These are phyloP conservation scores for Trypanosoma congolense DNA, from an alignment of 208 protist species.

Conservation along the genomic window DNA sequence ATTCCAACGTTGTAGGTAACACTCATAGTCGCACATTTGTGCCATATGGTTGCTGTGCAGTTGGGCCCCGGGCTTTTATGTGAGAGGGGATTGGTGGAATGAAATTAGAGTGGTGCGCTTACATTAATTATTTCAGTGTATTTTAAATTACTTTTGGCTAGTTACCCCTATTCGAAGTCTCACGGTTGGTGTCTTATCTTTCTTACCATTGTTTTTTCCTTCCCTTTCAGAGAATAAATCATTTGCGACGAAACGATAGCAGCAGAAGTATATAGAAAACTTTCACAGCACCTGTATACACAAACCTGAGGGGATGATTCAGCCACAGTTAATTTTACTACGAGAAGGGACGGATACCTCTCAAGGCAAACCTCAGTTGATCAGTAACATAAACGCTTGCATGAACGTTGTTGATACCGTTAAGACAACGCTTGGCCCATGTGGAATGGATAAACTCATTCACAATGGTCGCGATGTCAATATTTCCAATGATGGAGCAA, in stretches of 20 bases:
- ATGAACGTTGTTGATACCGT: conserved; percentile 93
- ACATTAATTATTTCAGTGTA: too few relatives aligned
- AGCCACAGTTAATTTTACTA: conserved; percentile 98
- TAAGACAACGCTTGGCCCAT: conserved; percentile 96
- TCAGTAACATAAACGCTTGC: conserved; percentile 99
- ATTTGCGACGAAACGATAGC: conserved; percentile 10
- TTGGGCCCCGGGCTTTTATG: too few relatives aligned
- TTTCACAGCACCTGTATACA: not conserved
- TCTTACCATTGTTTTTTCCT: not conserved
- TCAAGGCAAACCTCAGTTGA: conserved; percentile 99
- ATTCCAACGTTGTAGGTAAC: too few relatives aligned
- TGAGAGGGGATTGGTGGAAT: too few relatives aligned
- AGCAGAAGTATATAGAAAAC: conserved; percentile 14
- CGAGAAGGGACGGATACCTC: conserved; percentile 99
- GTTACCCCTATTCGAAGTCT: too few relatives aligned
- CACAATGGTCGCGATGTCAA: conserved; percentile 92
- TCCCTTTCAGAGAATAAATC: not conserved
- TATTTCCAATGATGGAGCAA: conserved; percentile 99
- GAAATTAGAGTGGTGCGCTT: too few relatives aligned
- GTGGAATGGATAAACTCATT: conserved; percentile 99
- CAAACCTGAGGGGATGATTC: conserved; percentile 57
- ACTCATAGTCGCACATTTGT: too few relatives aligned
- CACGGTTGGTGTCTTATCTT: too few relatives aligned
- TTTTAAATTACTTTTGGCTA: too few relatives aligned
- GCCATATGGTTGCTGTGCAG: too few relatives aligned